Conservation (phyloP, 371 early-diverging fungal species). For the Mortierella sp. region DNA sequence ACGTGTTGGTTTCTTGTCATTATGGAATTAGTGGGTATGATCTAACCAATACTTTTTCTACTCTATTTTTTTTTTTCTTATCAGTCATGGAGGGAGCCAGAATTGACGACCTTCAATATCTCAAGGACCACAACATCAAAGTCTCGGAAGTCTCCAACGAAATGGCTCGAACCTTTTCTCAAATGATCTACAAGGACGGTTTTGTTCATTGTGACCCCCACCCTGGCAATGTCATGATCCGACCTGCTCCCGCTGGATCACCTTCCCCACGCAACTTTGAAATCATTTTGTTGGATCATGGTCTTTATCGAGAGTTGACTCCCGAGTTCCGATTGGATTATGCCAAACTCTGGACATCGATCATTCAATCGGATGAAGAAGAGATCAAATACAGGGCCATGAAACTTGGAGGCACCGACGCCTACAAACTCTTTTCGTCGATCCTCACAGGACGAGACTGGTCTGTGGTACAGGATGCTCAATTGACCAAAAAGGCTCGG, state of each 20-base stretch:
- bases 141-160: constrained; percentile 78
- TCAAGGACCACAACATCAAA: constrained; percentile 74
- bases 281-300: constrained; percentile 92
- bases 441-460: constrained; percentile 91
- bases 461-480: constrained; percentile 67
- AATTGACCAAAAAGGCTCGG: constrained; percentile 60
- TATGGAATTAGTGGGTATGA: neutral
- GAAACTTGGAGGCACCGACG: constrained; percentile 75
- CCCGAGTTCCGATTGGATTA: constrained; percentile 84
- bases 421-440: constrained; percentile 84
- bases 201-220: constrained; percentile 87
- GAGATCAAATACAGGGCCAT: constrained; percentile 68
- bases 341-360: constrained; percentile 87
- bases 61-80: neutral
- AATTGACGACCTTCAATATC: constrained; percentile 79
- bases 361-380: constrained; percentile 81
- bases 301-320: constrained; percentile 86
- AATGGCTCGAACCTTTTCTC: constrained; percentile 78
- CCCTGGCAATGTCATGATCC: constrained; percentile 81
- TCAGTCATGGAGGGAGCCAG: constrained; percentile 43
- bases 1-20: neutral
- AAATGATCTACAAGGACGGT: constrained; percentile 94
- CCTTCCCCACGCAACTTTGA: constrained; percentile 81
- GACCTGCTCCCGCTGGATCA: constrained; percentile 61
- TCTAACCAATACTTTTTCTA: neutral